Conservation (phyloP, 768 basidiomycete species). For the Paxillus ammoniavirescens region DNA sequence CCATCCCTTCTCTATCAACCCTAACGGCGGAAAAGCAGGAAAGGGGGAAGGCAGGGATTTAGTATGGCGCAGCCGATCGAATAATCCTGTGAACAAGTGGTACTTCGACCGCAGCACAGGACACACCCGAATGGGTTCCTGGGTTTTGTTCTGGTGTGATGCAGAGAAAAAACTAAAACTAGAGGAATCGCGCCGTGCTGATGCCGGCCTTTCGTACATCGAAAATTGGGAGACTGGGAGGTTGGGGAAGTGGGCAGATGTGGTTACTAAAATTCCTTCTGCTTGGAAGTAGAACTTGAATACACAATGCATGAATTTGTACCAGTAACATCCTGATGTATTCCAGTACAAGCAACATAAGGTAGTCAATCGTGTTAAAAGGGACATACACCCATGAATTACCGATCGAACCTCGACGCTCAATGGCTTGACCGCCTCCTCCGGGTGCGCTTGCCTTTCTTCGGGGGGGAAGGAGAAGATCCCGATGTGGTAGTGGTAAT, state of each 20-base stretch:
- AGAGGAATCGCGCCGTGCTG: slow-evolving; percentile 63
- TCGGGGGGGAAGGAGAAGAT: slow-evolving; percentile 23
- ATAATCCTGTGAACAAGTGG: slow-evolving; percentile 99
- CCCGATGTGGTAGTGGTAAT: slow-evolving; percentile 26
- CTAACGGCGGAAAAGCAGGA: slow-evolving; percentile 90
- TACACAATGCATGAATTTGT: slow-evolving; percentile 1
- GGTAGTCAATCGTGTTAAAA: no score
- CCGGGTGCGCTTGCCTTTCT: slow-evolving; percentile 29
- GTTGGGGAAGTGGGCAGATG: slow-evolving; percentile 64
- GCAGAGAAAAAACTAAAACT: slow-evolving; percentile 81
- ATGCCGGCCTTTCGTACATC: slow-evolving; percentile 65
- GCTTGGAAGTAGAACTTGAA: slow-evolving; percentile 57
- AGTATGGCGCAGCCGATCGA: slow-evolving; percentile 89
- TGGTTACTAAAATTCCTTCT: slow-evolving; percentile 70
- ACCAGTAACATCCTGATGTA: slow-evolving; percentile 9
- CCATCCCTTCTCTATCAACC: slow-evolving; percentile 89
- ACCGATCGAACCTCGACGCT: not conserved
- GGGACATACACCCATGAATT: no score
- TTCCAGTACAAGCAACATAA: slow-evolving; percentile 10
- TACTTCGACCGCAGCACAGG: slow-evolving; percentile 96
- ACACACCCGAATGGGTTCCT: slow-evolving; percentile 79
- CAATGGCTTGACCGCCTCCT: slow-evolving; percentile 29
- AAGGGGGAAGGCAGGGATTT: slow-evolving; percentile 89
- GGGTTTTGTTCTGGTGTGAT: slow-evolving; percentile 99
- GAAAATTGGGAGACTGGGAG: slow-evolving; percentile 78